Evolutionary conservation across 2,329 filamentous ascomycete species (phyloP).

Genomic region (Plenodomus tracheiphilus): DNA sequence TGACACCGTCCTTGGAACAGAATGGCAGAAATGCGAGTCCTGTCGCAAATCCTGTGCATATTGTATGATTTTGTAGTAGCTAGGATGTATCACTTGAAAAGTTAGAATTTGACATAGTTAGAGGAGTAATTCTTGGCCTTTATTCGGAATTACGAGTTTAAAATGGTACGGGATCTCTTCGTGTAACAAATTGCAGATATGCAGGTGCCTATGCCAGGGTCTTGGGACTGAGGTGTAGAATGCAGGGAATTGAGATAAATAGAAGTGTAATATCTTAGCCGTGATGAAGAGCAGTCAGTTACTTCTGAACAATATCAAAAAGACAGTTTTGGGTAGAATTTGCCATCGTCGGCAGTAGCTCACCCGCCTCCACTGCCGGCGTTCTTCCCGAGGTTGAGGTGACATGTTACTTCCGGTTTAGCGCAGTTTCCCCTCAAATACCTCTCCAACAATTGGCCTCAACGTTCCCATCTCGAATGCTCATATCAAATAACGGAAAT

Average conservation of each 20-base stretch:
- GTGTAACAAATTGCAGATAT: too few relatives aligned
- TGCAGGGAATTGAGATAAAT: too few relatives aligned
- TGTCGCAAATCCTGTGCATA: conserved; percentile 10
- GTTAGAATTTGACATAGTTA: too few relatives aligned
- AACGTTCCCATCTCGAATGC: conserved; percentile 2
- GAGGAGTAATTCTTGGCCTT: too few relatives aligned
- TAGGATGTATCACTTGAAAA: too few relatives aligned
- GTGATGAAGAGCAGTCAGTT: neutral
- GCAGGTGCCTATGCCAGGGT: too few relatives aligned
- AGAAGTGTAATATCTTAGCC: too few relatives aligned
- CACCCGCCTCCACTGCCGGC: conserved; percentile 12
- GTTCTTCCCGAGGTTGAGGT: conserved; percentile 17
- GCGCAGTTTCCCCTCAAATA: conserved; percentile 28
- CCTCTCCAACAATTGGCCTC: conserved; percentile 20
- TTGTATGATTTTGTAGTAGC: conserved; percentile 5
- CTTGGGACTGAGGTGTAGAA: too few relatives aligned
- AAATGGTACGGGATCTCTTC: too few relatives aligned
- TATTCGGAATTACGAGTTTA: too few relatives aligned
- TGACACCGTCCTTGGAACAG: neutral
- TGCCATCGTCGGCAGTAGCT: conserved; percentile 2
- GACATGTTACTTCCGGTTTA: conserved; percentile 22
- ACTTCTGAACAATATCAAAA: neutral
- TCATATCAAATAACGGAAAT: conserved; percentile 12
- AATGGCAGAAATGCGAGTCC: conserved; percentile 3
- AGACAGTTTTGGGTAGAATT: neutral